A percentile compares a stretch with the other conserved stretches of the same genome.
Evolutionary conservation across 208 protist genomes (phyloP).

Genomic region (Strigomonas galati): DNA sequence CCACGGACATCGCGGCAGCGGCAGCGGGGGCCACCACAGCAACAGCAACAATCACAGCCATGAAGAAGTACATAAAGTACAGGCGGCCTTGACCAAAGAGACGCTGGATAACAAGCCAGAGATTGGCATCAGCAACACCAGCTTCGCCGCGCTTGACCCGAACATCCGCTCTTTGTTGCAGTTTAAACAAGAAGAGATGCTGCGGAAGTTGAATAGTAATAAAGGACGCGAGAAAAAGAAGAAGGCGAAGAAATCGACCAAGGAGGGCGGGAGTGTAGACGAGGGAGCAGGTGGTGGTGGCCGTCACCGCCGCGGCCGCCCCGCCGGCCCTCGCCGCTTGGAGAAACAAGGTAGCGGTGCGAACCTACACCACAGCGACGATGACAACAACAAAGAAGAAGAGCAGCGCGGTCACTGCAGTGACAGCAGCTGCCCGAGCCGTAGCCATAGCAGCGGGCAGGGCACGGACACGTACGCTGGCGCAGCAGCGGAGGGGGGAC

Average conservation of each 20-base stretch:
- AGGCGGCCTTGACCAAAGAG: slow-evolving; percentile 4
- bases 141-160: slow-evolving; percentile 15
- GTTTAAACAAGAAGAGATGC: slow-evolving; percentile 16
- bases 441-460: no score
- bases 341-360: no score
- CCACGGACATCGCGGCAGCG: neutral
- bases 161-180: slow-evolving; percentile 19
- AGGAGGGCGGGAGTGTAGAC: neutral
- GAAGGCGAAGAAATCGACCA: neutral
- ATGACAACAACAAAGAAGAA: no score
- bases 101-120: slow-evolving; percentile 3
- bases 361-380: no score
- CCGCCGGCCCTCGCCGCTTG: no score
- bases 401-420: no score
- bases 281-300: no score
- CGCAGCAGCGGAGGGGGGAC: neutral
- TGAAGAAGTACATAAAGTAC: neutral
- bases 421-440: no score
- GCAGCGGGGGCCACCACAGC: neutral
- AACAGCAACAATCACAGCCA: neutral
- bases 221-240: neutral
- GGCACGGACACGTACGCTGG: no score
- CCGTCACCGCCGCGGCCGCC: no score
- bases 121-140: neutral
- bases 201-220: neutral